Base-by-base conservation (phyloP, 1,284 basidiomycete genomes). In the Leucoagaricus sp. region DNA sequence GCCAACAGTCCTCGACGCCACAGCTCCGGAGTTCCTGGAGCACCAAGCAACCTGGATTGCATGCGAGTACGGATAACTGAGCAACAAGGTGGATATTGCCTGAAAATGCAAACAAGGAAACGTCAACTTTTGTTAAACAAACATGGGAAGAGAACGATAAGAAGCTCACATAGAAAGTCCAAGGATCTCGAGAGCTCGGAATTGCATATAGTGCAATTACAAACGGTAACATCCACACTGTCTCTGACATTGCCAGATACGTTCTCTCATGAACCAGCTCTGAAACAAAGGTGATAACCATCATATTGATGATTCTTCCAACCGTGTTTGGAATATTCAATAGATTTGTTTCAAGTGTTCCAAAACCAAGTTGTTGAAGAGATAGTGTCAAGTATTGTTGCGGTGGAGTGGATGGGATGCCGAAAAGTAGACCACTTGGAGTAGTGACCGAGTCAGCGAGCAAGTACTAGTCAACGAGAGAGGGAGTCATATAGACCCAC, bases 321-420 rank as follows among this genome's bases (percentile, higher is more conserved):
- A 78, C 72, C 3, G 72, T 75, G 3, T 74, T 78, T 0, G 85
- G 85, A 49, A 89, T 84, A 4, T 76, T 80, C 51, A 89, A 74
- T 31, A 89, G 69, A 64, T 86, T 89, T 9, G 82, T 78, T 54
- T 81, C 65, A 49, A 85, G 80, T 1, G 85, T 89, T 60, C 70
- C 71, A 69, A 89, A 89, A 1, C 86, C 86, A 13, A 86, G 74
- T 49, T 81, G 69, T 17, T 80, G 78, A 13, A 90, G 75, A 2
- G 83, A 80, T 3, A 89, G 73, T 0, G 85, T 85, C 9, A 91
- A 75, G 63, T 89, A 90, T 12, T 75, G 74, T 13, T 66, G 62
- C 10, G 84, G 81, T 21, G 86, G 78, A 7, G 63, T 59, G 36
- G 72, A 69, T 12, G 85, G 81, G 55, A 87, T 83, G 59, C 73